A percentile compares a stretch with the other conserved stretches of the same genome.
phyloP scores from a whole-genome alignment of 2,329 filamentous ascomycete species.

The Fusarium ambrosium region DNA sequence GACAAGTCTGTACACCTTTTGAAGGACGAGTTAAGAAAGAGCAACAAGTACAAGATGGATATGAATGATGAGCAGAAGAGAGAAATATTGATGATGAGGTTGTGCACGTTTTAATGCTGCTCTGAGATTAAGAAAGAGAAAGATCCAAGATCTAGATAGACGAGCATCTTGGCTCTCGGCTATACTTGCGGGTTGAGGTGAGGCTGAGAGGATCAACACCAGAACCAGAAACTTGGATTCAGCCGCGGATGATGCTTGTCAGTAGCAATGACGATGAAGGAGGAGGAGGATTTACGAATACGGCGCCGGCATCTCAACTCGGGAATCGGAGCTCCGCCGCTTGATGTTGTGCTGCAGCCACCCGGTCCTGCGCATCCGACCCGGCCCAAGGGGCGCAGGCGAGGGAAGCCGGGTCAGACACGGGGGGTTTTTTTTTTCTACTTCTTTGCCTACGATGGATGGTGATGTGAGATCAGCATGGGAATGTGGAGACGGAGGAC shows the following conservation, averaged over 20 bases:
- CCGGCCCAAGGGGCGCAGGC: constrained; percentile 17
- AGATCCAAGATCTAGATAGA: not conserved
- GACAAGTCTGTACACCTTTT: constrained; percentile 40
- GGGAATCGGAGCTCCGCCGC: constrained; percentile 25
- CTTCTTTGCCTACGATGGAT: too few species aligned
- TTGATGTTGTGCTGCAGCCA: constrained; percentile 20
- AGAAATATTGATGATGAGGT: not conserved
- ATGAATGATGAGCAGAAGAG: not conserved
- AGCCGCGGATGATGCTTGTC: not conserved
- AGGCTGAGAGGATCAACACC: not conserved
- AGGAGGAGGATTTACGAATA: constrained; percentile 33
- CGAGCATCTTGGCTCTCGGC: not conserved
- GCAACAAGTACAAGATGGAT: not conserved
- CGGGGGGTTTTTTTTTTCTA: not conserved
- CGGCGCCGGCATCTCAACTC: constrained; percentile 35
- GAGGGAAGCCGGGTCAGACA: constrained; percentile 11
- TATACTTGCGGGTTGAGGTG: not conserved
- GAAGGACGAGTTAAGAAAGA: not conserved
- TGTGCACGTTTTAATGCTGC: not conserved
- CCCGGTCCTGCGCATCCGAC: constrained; percentile 16
- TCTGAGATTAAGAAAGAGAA: not conserved
- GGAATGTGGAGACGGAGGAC: not conserved
- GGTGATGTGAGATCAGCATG: not conserved
- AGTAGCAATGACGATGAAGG: not conserved
- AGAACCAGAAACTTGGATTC: not conserved